phyloP scores from a whole-genome alignment of 768 basidiomycete species.

The Tricholoma sp. region DNA sequence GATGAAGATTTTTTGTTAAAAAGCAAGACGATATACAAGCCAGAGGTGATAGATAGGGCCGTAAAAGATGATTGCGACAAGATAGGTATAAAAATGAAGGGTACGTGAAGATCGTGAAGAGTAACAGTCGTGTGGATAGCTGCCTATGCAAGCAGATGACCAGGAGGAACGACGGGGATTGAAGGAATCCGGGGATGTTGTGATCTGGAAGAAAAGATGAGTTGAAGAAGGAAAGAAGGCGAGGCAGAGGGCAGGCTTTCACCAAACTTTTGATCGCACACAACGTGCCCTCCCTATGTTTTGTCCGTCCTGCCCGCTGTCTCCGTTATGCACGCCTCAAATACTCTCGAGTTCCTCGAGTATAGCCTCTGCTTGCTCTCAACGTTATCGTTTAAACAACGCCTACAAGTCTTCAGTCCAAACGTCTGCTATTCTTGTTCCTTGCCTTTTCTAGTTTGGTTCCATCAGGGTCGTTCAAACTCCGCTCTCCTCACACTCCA shows the following conservation, averaged over 20 bases:
- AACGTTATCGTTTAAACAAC: neutral
- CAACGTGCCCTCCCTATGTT: conserved; percentile 56
- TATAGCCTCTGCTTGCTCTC: no score
- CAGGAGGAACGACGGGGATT: conserved; percentile 16
- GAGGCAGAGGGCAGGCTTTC: conserved; percentile 58
- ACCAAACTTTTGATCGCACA: conserved; percentile 67
- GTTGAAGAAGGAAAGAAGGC: conserved; percentile 43
- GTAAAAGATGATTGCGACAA: conserved; percentile 15
- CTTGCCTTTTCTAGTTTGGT: conserved; percentile 14
- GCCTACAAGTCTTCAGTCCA: conserved; percentile 8
- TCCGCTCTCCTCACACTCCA: conserved; percentile 16
- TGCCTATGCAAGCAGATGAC: conserved; percentile 13
- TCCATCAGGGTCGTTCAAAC: conserved; percentile 23
- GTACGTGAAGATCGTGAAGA: conserved; percentile 57
- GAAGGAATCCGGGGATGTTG: conserved; percentile 18
- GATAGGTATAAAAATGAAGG: conserved; percentile 53
- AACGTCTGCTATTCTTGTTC: conserved; percentile 11
- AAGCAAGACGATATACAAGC: conserved; percentile 11
- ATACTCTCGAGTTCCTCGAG: no score
- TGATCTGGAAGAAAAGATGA: conserved; percentile 27
- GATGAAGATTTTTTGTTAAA: conserved; percentile 14
- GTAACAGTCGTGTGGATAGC: conserved; percentile 26
- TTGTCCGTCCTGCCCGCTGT: no score
- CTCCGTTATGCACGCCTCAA: no score
- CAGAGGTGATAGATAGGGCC: conserved; percentile 22